These are phyloP conservation scores for Asclepias syriaca DNA, from an alignment of 257 asterid genomes.

Conservation along the genomic window DNA sequence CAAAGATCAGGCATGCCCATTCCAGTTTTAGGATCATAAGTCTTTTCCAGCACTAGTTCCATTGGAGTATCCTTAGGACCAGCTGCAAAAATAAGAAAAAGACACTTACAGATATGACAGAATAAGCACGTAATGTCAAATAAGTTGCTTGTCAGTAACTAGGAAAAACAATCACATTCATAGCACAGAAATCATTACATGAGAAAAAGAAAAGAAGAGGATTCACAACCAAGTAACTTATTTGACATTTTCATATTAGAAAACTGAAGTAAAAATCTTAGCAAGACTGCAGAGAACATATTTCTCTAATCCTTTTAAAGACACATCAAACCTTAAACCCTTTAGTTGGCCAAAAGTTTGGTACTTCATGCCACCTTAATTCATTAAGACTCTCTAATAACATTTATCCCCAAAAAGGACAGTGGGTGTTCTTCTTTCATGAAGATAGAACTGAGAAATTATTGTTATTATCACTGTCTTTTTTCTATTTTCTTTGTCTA, in stretches of 20 bases:
- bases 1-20: constrained; percentile 87
- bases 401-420: not conserved
- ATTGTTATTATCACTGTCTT: not conserved
- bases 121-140: not conserved
- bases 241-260: not conserved
- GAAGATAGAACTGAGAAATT: not conserved
- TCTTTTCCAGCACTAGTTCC: constrained; percentile 71
- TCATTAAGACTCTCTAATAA: not conserved
- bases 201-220: not conserved
- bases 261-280: not conserved
- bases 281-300: not conserved
- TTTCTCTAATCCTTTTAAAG: too few species aligned
- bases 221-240: too few species aligned
- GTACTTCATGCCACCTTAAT: not conserved
- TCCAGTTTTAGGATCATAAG: constrained; percentile 79
- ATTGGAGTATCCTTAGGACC: constrained; percentile 94
- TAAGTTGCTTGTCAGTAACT: too few species aligned
- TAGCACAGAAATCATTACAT: not conserved
- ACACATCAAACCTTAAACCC: too few species aligned
- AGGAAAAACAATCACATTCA: too few species aligned
- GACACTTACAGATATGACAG: not conserved
- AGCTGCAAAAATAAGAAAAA: constrained; percentile 37
- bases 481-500: not conserved
- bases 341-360: not conserved
- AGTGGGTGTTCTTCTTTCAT: not conserved